phyloP scores from a whole-genome alignment of 106 monocot genomes.

The Dendrobium officinale region DNA sequence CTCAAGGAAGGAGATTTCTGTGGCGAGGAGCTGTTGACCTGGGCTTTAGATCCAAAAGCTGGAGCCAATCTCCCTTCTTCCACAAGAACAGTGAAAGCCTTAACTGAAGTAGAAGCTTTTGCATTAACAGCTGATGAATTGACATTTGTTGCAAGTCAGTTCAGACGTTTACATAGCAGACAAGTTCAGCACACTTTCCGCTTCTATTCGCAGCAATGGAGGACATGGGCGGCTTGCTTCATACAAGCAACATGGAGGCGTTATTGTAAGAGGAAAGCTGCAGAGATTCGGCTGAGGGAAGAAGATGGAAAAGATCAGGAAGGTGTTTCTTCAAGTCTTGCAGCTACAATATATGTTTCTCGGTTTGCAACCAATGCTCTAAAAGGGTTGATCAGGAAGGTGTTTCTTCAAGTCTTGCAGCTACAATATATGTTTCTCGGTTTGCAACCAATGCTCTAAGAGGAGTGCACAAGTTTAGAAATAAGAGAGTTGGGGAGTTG shows the following conservation, averaged over 20 bases:
- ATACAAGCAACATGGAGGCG: conserved; percentile 82
- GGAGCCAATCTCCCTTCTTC: conserved; percentile 60
- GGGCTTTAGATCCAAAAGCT: conserved; percentile 74
- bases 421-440: conserved; percentile 51
- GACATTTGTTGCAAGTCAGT: conserved; percentile 67
- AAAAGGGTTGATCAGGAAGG: conserved; percentile 4
- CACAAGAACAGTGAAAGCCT: conserved; percentile 56
- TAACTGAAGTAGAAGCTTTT: conserved; percentile 77
- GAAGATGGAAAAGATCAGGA: conserved; percentile 17
- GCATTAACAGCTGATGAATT: conserved; percentile 60
- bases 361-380: conserved; percentile 67
- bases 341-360: conserved; percentile 47
- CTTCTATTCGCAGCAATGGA: conserved; percentile 80
- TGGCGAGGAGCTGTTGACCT: conserved; percentile 75
- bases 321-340: conserved; percentile 27
- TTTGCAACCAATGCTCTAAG: conserved; percentile 60
- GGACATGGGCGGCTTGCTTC: conserved; percentile 74
- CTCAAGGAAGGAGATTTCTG: conserved; percentile 66
- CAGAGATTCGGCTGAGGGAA: conserved; percentile 33
- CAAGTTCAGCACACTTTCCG: conserved; percentile 78
- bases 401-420: conserved; percentile 27
- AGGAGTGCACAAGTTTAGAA: conserved; percentile 36
- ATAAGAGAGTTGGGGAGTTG: conserved; percentile 9
- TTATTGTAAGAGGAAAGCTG: conserved; percentile 46
- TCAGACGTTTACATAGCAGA: conserved; percentile 60